Base-by-base conservation (phyloP, 352 stramenopile species). In the Globisporangium rhizosaccharum region DNA sequence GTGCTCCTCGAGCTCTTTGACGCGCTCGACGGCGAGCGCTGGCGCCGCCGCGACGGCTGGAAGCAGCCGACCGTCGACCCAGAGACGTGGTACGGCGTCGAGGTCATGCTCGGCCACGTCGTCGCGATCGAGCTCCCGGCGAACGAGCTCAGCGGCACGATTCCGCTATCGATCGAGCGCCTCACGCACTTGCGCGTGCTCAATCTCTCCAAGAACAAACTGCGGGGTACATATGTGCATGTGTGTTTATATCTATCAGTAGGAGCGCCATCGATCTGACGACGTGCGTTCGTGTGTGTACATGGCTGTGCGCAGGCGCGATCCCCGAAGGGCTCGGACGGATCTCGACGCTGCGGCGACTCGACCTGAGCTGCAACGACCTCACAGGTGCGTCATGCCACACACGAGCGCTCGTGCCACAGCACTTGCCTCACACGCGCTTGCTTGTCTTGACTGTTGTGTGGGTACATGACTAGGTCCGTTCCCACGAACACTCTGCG, bases 341-440 rank as follows among this genome's bases (percentile, higher is more conserved):
- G 23, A 77, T 95, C 28, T 63, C 62, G 28, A 66, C 50, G n/a
- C 63, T 95, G 47, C 68, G 78, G 17, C 68, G 68, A 9, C 14
- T 95, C 37, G 80, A 95, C 61, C 62, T 95, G 53, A 95, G 85
- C 69, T 91, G 78, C 72, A 95, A 95, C 47, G 75, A 92, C 57
- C 63, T 93, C 12, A 71, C 70, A 55, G 76, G 75, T 84, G 14
- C 14, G 59, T 51, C 41, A 46, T 6, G 18, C 41, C 41, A 46
- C 41, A 4, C 41, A 46, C 41, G 18, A 9, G 14, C 9, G 30
- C 42, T 33, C 10, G 2, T 51, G 11, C 57, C 30, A 12, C 6
- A 56, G n/a, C 23, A 30, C 6, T 18, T 26, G 8, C 8, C 41
- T 46, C 41, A 46, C 41, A 46, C 14, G 15, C 15, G 41, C 41